Evolutionary conservation across 2,329 filamentous ascomycete species (phyloP), one percentile per base, ranked within the genome.

Genomic region (Epichloe brachyelytri): DNA sequence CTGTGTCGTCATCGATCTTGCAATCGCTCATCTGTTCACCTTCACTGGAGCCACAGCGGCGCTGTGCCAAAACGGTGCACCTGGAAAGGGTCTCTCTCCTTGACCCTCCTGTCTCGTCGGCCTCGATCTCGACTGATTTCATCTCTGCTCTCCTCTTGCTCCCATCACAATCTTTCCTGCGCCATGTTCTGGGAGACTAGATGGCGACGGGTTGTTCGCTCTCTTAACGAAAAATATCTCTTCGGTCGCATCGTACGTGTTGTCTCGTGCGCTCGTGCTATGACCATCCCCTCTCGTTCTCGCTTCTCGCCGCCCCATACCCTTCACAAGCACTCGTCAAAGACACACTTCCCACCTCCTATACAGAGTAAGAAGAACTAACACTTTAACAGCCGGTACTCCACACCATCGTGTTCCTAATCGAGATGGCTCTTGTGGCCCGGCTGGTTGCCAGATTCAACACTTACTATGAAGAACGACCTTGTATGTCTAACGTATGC

Each of bases 361-460:
- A 17, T 22, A 4, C 11, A 20, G 12, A 14, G 1, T 5, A 36
- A 36, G 22, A 33, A 33, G 26, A 14, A 30, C 38, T 49, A 20
- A 47, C 30, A 15, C 14, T 19, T 17, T 6, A 57, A 57, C 67
- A 97, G 93, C 91, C 93, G 62, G 75, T 97, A 51, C 74, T 97
- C 52, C 89, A 97, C 72, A 76, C 82, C 53, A 74, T 94, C 62
- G 79, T 96, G 56, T 86, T 95, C 66, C 68, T 96, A 43, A 78
- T 95, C 69, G 86, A 98, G 71, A 87, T 97, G 82, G 82, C 82
- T 53, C 82, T 95, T 67, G 79, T 91, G 55, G 86, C 85, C 58
- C 79, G 93, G 57, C 73, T 98, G 51, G 83, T 84, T 44, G 79
- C 87, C 60, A 87, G 88, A 65, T 98, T 95, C 76, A 96, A 95